A percentile compares a stretch with the other conserved stretches of the same genome.
phyloP scores from a whole-genome alignment of 2,329 filamentous ascomycete species.

The Pseudogymnoascus sp. region DNA sequence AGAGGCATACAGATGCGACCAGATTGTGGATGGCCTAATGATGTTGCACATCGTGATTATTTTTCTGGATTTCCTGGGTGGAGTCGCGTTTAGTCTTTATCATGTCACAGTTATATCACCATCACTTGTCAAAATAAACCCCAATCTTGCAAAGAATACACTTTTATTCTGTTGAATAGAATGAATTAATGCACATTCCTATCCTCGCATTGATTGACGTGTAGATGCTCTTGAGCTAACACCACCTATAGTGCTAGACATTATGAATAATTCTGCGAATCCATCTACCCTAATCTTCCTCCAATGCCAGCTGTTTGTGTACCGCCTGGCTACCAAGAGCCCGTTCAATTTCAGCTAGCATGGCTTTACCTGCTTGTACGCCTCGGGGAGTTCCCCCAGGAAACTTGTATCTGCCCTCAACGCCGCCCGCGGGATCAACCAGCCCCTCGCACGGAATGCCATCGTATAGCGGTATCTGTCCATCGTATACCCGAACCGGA shows the following conservation, averaged over 20 bases:
- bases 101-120: too few relatives aligned
- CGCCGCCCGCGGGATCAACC: neutral
- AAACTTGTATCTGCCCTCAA: neutral
- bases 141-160: too few relatives aligned
- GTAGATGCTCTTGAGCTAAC: too few relatives aligned
- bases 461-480: neutral
- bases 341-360: neutral
- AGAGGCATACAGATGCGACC: too few relatives aligned
- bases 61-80: too few relatives aligned
- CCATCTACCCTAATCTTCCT: neutral
- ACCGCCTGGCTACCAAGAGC: neutral
- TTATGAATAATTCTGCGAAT: neutral
- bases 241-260: neutral
- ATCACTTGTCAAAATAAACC: too few relatives aligned
- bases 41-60: too few relatives aligned
- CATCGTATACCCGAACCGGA: neutral
- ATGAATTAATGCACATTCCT: too few relatives aligned
- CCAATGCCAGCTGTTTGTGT: neutral
- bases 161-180: too few relatives aligned
- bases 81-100: too few relatives aligned
- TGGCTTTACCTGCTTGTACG: neutral
- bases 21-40: too few relatives aligned
- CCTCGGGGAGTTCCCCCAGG: neutral
- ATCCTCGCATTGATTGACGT: too few relatives aligned
- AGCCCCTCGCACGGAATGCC: neutral